phyloP scores from a whole-genome alignment of 352 stramenopile genomes.

The Phytophthora sansomeana region DNA sequence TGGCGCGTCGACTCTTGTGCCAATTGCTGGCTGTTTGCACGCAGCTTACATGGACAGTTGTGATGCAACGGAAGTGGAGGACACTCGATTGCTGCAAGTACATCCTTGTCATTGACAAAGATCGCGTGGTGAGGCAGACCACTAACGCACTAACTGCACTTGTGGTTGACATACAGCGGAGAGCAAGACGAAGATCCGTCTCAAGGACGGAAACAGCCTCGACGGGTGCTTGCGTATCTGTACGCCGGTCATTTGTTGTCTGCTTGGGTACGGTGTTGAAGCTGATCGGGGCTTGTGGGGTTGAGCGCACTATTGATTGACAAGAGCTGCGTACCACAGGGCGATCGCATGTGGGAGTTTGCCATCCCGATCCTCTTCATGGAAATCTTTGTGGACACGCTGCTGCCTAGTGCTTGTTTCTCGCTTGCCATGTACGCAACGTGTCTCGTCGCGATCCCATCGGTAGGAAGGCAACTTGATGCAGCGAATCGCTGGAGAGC shows the following conservation, averaged over 20 bases:
- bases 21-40: constrained; percentile 52
- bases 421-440: constrained; percentile 77
- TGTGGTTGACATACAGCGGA: constrained; percentile 18
- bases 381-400: constrained; percentile 86
- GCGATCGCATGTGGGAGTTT: constrained; percentile 87
- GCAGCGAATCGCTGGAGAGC: constrained; percentile 67
- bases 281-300: neutral
- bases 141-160: neutral
- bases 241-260: constrained; percentile 83
- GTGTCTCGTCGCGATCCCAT: constrained; percentile 74
- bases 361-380: constrained; percentile 86
- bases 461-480: constrained; percentile 73
- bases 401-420: constrained; percentile 80
- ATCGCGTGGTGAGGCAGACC: neutral
- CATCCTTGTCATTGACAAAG: neutral
- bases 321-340: constrained; percentile 34
- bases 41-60: constrained; percentile 45
- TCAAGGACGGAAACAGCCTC: constrained; percentile 19
- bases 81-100: constrained; percentile 53
- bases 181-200: constrained; percentile 1
- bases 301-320: constrained; percentile 13
- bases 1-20: constrained; percentile 56
- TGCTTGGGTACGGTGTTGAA: constrained; percentile 66
- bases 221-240: constrained; percentile 68
- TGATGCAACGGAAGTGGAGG: constrained; percentile 27